Base-by-base conservation (phyloP, 2,329 filamentous ascomycete genomes). In the Penicillium sp. region DNA sequence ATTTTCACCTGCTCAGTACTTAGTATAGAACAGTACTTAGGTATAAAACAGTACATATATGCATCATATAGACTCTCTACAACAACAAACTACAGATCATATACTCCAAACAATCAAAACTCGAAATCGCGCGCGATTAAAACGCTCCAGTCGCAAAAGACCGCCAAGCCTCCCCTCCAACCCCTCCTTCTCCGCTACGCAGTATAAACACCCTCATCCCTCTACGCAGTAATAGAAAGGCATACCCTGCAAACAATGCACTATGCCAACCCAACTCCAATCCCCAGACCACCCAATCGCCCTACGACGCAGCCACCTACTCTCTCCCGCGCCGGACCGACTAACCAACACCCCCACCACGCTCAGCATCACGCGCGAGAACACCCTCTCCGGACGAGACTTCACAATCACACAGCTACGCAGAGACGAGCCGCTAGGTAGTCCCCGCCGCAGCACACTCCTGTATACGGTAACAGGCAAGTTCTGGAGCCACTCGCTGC, bases 291-390 rank as follows among this genome's bases (percentile, higher is more conserved):
- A 53, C 28, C 57, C 57, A 14, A 47, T 59, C 51, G 57, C 57
- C 20, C 54, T 59, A 6, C 52, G 49, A 1, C 50, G 45, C 46
- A 48, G 50, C 23, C 55, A 59, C 44, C 55, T 59, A 34, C 50
- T 59, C 40, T 49, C 55, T 31, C 54, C 57, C 13, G 50, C 51
- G 10, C 47, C 57, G 45, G 57, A 59, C 44, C 46, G 52, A 29
- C 41, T 58, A 23, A 58, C 55, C 31, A 52, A 58, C 44, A 55
- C 55, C 20, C 49, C 57, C 16, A 59, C 57, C 14, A 59, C 52
- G 8, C 46, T 59, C 10, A 47, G 44, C 16, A 53, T 59, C 18
- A 44, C 45, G 3, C 47, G 54, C 34, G 44, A 40, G 35, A 50
- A 57, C 31, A 48, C 40, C 10, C 38, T 47, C 16, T 51, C 42